These are phyloP conservation scores for Aspergillus carlsbadensis DNA, from an alignment of 495 filamentous ascomycete species.

Conservation along the genomic window DNA sequence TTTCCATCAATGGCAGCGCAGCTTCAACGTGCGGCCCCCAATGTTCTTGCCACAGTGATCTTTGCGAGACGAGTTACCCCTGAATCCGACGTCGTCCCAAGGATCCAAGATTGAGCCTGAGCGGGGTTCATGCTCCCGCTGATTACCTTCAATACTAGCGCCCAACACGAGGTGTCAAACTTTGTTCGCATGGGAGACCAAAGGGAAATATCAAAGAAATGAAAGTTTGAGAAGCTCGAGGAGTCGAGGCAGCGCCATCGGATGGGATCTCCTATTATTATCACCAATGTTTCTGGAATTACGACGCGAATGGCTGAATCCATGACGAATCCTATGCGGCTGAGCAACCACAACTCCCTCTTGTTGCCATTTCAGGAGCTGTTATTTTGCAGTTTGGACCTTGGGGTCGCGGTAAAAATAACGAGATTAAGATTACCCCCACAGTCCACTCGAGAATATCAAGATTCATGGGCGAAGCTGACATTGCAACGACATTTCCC, in stretches of 20 bases:
- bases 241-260: not conserved
- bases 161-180: slow-evolving; percentile 15
- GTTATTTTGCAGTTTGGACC: not conserved
- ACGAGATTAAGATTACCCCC: not conserved
- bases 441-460: not conserved
- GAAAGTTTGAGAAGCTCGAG: not conserved
- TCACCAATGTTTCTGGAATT: not conserved
- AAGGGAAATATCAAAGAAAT: not conserved
- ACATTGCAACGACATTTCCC: too few species aligned
- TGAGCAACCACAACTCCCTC: not conserved
- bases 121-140: not conserved
- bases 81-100: not conserved
- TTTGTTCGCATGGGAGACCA: not conserved
- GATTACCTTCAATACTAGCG: slow-evolving; percentile 4
- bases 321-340: not conserved
- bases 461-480: not conserved
- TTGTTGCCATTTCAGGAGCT: not conserved
- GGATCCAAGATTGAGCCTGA: not conserved
- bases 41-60: not conserved
- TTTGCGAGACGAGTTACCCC: not conserved
- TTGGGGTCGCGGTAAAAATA: not conserved
- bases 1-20: not conserved
- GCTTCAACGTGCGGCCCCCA: not conserved
- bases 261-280: not conserved
- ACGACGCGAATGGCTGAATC: not conserved